Percentiles rank a stretch among this genome's conserved stretches.
Evolutionary conservation across 768 basidiomycete genomes (phyloP).

Genomic region (Russula abietina): DNA sequence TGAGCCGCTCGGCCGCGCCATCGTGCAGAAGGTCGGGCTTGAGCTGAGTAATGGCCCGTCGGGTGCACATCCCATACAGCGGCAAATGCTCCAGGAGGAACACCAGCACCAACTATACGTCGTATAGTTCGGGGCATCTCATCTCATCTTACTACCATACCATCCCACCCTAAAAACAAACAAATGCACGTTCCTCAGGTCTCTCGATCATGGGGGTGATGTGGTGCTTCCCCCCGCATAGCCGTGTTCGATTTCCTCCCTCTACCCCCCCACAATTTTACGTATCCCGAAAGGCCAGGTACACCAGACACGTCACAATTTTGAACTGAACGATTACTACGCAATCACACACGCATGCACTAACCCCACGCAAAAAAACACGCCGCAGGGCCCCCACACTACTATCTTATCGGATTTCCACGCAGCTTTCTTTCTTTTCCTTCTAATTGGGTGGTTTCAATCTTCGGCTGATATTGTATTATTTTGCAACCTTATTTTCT

Average conservation of each 20-base stretch:
- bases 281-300: too few relatives aligned
- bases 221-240: too few relatives aligned
- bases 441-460: not conserved
- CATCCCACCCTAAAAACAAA: not conserved
- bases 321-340: not conserved
- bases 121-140: not conserved
- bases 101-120: not conserved
- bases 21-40: constrained; percentile 67
- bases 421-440: too few relatives aligned
- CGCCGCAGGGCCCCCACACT: too few relatives aligned
- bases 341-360: too few relatives aligned
- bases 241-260: too few relatives aligned
- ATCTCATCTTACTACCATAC: too few relatives aligned
- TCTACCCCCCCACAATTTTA: too few relatives aligned
- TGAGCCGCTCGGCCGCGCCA: constrained; percentile 57
- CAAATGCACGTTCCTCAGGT: not conserved
- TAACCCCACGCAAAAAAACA: too few relatives aligned
- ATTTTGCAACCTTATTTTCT: not conserved
- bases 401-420: not conserved
- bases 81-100: not conserved
- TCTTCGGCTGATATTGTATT: not conserved
- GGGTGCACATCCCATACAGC: constrained; percentile 18
- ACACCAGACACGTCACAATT: too few relatives aligned
- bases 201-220: too few relatives aligned
- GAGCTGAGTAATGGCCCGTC: constrained; percentile 69